phyloP scores from a whole-genome alignment of 208 protist genomes.

The Trypanosoma conorhini region DNA sequence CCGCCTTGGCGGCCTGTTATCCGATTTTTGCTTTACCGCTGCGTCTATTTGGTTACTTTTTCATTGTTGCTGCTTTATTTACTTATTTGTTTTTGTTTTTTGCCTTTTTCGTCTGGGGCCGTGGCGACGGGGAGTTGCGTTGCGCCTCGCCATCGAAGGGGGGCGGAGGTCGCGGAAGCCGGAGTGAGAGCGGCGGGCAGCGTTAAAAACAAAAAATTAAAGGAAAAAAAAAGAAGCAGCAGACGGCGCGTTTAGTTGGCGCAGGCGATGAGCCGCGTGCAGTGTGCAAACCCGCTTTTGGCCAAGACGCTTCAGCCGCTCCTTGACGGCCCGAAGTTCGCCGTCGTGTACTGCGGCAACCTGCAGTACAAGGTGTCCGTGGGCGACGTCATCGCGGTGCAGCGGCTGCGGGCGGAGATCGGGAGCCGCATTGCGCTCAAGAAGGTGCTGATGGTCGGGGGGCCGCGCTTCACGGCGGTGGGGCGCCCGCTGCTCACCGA shows the following conservation, averaged over 20 bases:
- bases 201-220: no score
- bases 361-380: constrained; percentile 88
- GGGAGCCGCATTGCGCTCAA: constrained; percentile 83
- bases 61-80: constrained; percentile 8
- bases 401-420: constrained; percentile 79
- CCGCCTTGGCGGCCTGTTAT: neutral
- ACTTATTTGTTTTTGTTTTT: constrained; percentile 22
- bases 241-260: constrained; percentile 1
- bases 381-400: constrained; percentile 86
- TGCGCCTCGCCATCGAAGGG: constrained; percentile 1
- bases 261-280: constrained; percentile 24
- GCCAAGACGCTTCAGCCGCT: constrained; percentile 47
- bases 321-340: constrained; percentile 73
- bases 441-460: constrained; percentile 90
- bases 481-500: constrained; percentile 79
- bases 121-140: neutral
- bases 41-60: neutral
- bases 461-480: constrained; percentile 83
- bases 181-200: constrained; percentile 10
- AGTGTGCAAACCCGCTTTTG: constrained; percentile 44
- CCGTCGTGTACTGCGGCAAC: constrained; percentile 87
- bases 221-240: no score
- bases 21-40: neutral
- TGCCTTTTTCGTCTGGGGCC: no score
- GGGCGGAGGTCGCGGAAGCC: neutral